A percentile compares a stretch with the other conserved stretches of the same genome.
phyloP scores from a whole-genome alignment of 495 filamentous ascomycete genomes.

The Penicillium samsonianum region DNA sequence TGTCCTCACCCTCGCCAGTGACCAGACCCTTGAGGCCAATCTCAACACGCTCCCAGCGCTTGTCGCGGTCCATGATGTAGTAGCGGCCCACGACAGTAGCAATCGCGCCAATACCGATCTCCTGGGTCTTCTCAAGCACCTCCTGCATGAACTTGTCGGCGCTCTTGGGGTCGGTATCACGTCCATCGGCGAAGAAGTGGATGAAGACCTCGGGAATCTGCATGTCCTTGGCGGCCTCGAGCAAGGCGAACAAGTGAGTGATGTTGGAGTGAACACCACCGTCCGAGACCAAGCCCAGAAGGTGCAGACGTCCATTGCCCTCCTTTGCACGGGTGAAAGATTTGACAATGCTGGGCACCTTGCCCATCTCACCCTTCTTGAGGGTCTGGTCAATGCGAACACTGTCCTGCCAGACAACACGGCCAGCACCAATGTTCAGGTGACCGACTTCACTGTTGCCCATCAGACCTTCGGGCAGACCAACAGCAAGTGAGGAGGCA shows the following conservation, averaged over 20 bases:
- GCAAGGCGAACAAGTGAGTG: constrained; percentile 82
- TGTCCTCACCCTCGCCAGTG: constrained; percentile 80
- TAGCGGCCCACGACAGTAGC: constrained; percentile 96
- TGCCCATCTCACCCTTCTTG: constrained; percentile 81
- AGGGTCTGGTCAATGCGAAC: constrained; percentile 95
- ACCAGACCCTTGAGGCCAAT: constrained; percentile 85
- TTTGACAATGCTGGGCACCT: constrained; percentile 75
- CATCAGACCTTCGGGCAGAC: constrained; percentile 95
- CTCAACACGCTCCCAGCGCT: constrained; percentile 96
- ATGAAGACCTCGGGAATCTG: constrained; percentile 90
- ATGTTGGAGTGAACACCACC: constrained; percentile 97
- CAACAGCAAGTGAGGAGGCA: constrained; percentile 93
- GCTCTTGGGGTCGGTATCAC: constrained; percentile 96
- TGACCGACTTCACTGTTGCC: constrained; percentile 98
- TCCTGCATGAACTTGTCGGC: constrained; percentile 82
- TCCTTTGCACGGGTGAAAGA: constrained; percentile 80
- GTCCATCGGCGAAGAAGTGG: constrained; percentile 98
- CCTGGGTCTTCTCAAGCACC: constrained; percentile 72
- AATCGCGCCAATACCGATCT: constrained; percentile 82
- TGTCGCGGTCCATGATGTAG: constrained; percentile 99
- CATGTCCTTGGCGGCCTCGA: constrained; percentile 84
- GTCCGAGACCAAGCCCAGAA: constrained; percentile 87
- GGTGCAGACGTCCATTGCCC: constrained; percentile 87
- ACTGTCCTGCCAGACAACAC: constrained; percentile 99
- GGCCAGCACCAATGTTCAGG: constrained; percentile 95